phyloP scores from a whole-genome alignment of 768 basidiomycete genomes.

The Mycena alexandri region DNA sequence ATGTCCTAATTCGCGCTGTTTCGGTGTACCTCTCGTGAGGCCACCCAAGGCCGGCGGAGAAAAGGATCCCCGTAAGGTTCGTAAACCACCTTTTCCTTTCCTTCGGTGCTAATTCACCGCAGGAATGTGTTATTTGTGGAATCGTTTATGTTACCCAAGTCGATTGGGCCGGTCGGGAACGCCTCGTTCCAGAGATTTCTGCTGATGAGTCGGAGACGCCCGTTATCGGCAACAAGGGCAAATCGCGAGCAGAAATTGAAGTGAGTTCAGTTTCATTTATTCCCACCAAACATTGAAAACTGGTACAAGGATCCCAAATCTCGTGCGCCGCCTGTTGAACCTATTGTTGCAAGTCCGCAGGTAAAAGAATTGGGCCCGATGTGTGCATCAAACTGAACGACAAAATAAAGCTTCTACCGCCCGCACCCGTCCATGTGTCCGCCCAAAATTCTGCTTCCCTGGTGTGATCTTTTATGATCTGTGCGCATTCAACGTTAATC shows the following conservation, averaged over 20 bases:
- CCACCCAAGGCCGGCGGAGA: constrained; percentile 74
- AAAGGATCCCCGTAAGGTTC: constrained; percentile 76
- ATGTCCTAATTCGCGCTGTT: constrained; percentile 77
- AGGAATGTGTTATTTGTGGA: constrained; percentile 87
- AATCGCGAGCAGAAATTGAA: constrained; percentile 19
- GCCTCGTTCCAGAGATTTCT: constrained; percentile 49
- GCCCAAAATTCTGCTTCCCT: constrained; percentile 1
- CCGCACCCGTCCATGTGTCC: not conserved
- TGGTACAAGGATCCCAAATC: not conserved
- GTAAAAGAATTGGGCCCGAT: not conserved
- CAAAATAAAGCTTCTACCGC: not conserved
- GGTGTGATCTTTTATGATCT: not conserved
- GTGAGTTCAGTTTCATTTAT: constrained; percentile 9
- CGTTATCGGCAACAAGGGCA: constrained; percentile 12
- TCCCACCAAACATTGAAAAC: not conserved
- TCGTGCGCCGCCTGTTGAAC: not conserved
- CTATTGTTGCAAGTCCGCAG: constrained; percentile 1
- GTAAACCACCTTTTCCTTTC: constrained; percentile 26
- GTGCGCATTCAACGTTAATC: not conserved
- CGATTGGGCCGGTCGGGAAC: constrained; percentile 64
- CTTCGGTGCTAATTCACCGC: constrained; percentile 21
- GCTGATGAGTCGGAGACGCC: not conserved
- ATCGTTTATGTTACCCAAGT: constrained; percentile 67
- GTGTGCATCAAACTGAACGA: not conserved
- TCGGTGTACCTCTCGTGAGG: constrained; percentile 86